phyloP scores from a whole-genome alignment of 176 grass and related monocot genomes.

The Rhynchospora breviuscula region DNA sequence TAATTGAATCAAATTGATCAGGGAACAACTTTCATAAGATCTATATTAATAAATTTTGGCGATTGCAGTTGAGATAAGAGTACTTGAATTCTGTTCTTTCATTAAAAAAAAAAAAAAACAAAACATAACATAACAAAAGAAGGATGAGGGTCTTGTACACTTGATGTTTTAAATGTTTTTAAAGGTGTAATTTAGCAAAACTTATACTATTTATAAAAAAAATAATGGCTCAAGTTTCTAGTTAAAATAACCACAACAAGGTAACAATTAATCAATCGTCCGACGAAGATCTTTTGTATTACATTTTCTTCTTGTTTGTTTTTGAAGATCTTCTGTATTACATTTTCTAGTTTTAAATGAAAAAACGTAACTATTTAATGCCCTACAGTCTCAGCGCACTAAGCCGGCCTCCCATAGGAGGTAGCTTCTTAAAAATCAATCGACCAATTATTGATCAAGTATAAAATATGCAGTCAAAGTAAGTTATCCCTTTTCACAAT shows the following conservation, averaged over 20 bases:
- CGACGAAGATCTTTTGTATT: background rate
- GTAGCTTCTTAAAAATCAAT: background rate
- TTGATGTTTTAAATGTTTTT: no score
- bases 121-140: no score
- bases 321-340: background rate
- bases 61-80: background rate
- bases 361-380: background rate
- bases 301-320: background rate
- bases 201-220: no score
- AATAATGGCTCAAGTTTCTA: no score
- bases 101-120: no score
- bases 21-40: background rate
- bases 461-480: conserved; percentile 6
- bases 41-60: background rate
- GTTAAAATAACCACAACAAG: no score
- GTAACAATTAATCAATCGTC: no score
- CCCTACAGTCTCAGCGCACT: background rate
- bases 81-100: no score
- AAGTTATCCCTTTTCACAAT: conserved; percentile 24
- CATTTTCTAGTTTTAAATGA: background rate
- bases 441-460: background rate
- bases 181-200: no score
- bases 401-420: background rate
- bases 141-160: no score
- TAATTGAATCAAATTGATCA: background rate